Percentiles rank a stretch among this genome's conserved stretches.
Evolutionary conservation across 768 basidiomycete species (phyloP).

Genomic region (Obba rivulosa): DNA sequence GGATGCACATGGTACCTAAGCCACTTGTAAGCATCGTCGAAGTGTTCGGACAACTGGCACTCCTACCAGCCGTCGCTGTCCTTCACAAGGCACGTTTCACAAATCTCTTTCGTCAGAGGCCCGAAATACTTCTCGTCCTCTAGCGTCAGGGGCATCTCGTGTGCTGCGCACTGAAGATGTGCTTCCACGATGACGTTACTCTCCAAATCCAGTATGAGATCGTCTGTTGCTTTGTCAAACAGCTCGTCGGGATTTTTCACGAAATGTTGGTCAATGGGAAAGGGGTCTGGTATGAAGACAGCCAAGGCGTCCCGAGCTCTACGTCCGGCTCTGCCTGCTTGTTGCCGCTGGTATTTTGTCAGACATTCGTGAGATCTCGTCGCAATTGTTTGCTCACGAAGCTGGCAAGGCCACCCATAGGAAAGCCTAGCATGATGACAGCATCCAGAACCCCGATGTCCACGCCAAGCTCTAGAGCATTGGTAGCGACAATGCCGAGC

Average conservation of each 20-base stretch:
- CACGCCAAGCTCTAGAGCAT: conserved; percentile 87
- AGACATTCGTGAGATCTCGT: not conserved
- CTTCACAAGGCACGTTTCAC: conserved; percentile 49
- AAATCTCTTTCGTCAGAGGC: conserved; percentile 49
- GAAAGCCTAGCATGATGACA: conserved; percentile 87
- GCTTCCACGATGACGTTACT: conserved; percentile 75
- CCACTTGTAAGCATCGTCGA: not conserved
- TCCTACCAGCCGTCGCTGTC: conserved; percentile 84
- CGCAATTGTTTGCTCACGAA: conserved; percentile 46
- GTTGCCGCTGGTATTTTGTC: conserved; percentile 57
- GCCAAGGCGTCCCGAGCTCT: conserved; percentile 75
- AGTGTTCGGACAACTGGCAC: conserved; percentile 8
- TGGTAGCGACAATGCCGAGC: conserved; percentile 85
- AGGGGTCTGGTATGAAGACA: conserved; percentile 61
- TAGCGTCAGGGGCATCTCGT: conserved; percentile 73
- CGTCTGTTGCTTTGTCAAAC: conserved; percentile 55
- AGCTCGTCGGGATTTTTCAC: conserved; percentile 63
- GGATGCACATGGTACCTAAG: conserved; percentile 81
- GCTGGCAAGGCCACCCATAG: conserved; percentile 64
- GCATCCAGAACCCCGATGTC: conserved; percentile 87
- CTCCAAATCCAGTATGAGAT: conserved; percentile 66
- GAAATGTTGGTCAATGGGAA: conserved; percentile 74
- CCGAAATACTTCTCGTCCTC: conserved; percentile 76
- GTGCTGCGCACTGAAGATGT: conserved; percentile 83
- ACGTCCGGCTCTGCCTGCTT: conserved; percentile 84